A percentile compares a stretch with the other conserved stretches of the same genome.
phyloP scores from a whole-genome alignment of 1,139 yeast species.

The Debaryomyces psychrophilus region DNA sequence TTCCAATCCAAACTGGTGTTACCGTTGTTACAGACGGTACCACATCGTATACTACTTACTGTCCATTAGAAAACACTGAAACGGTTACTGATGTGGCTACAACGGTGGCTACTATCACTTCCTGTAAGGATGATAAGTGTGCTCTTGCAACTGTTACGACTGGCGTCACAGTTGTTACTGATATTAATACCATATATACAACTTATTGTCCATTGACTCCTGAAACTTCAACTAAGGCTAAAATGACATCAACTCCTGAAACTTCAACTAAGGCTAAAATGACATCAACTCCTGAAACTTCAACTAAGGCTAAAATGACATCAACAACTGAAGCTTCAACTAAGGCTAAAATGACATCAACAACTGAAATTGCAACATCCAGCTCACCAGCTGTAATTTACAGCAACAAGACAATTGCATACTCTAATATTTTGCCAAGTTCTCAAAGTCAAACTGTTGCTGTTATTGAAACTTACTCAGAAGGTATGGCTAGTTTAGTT shows the following conservation, averaged over 20 bases:
- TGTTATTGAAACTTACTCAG: conserved; percentile 1
- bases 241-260: too few relatives aligned
- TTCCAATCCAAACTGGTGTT: conserved; percentile 18
- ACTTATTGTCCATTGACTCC: conserved; percentile 39
- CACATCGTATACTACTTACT: conserved; percentile 32
- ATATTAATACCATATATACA: conserved; percentile 25
- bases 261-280: too few relatives aligned
- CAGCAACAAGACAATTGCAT: not conserved
- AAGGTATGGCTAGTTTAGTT: conserved; percentile 1
- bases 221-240: too few relatives aligned
- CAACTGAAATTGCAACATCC: too few relatives aligned
- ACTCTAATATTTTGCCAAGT: not conserved
- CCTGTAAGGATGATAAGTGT: conserved; percentile 44
- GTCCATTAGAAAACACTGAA: conserved; percentile 24
- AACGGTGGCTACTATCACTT: conserved; percentile 50
- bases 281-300: too few relatives aligned
- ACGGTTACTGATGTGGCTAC: conserved; percentile 16
- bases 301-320: too few relatives aligned
- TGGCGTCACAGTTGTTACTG: conserved; percentile 17
- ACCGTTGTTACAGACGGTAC: conserved; percentile 12
- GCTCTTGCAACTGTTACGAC: conserved; percentile 26
- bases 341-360: too few relatives aligned
- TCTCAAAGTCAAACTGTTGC: not conserved
- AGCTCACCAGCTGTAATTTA: not conserved
- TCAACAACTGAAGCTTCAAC: too few relatives aligned